Conservation (phyloP, 1,284 basidiomycete species). For the Rhizopogon parksii region DNA sequence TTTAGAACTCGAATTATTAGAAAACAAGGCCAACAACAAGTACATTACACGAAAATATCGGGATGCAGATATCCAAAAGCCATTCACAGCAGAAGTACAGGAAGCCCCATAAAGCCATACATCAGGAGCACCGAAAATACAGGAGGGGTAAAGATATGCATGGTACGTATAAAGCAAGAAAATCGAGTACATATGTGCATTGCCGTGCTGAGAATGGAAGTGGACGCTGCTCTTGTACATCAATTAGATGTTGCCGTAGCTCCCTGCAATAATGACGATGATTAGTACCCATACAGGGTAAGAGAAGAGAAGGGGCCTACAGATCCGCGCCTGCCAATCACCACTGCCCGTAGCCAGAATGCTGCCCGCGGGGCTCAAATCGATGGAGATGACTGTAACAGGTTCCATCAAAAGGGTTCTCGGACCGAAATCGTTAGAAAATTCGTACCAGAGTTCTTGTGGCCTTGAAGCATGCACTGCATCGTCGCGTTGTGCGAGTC, state of each 20-base stretch:
- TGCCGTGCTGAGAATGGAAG: not conserved
- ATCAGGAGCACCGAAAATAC: not conserved
- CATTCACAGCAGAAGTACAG: not conserved
- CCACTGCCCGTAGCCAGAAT: slow-evolving; percentile 83
- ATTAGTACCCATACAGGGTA: not conserved
- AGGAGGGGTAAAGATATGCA: not conserved
- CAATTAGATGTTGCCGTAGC: slow-evolving; percentile 14
- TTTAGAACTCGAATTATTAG: not conserved
- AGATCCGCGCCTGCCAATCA: slow-evolving; percentile 78
- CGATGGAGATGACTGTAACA: slow-evolving; percentile 72
- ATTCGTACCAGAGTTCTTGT: slow-evolving; percentile 73
- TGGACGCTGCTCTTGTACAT: not conserved
- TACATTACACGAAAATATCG: not conserved
- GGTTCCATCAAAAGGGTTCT: slow-evolving; percentile 3
- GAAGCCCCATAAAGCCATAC: too few species aligned
- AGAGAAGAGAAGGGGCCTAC: slow-evolving; percentile 32
- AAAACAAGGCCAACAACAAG: slow-evolving; percentile 1
- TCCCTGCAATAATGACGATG: slow-evolving; percentile 14
- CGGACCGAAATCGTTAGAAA: not conserved
- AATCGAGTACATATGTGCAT: not conserved
- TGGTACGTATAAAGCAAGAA: not conserved
- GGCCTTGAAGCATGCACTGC: slow-evolving; percentile 83
- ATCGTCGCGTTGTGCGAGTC: slow-evolving; percentile 68
- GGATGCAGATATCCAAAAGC: not conserved
- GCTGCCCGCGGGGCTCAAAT: slow-evolving; percentile 68